These are phyloP conservation scores for Talaromyces adpressus DNA, from an alignment of 495 filamentous ascomycete species.

Conservation along the genomic window DNA sequence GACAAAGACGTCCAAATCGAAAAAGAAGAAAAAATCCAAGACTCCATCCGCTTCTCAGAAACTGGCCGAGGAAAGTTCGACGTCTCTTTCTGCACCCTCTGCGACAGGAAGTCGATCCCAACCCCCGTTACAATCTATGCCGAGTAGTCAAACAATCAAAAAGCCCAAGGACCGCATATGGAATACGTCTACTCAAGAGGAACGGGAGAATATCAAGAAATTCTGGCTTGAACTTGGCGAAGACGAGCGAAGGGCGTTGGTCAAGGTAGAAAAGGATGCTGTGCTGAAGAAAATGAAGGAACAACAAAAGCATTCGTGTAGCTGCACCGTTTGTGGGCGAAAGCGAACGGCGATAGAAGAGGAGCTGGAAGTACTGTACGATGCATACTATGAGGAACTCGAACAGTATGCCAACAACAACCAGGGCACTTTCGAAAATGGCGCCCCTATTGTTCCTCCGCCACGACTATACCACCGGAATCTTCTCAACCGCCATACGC, in stretches of 20 bases:
- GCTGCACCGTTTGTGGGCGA: constrained; percentile 92
- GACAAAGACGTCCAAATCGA: constrained; percentile 27
- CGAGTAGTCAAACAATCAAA: constrained; percentile 20
- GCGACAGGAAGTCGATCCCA: constrained; percentile 29
- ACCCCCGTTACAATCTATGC: constrained; percentile 30
- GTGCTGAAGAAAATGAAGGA: constrained; percentile 99
- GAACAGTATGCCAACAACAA: constrained; percentile 95
- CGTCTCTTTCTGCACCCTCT: constrained; percentile 34
- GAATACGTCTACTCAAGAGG: constrained; percentile 90
- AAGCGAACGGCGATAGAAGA: constrained; percentile 98
- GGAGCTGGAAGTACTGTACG: constrained; percentile 96
- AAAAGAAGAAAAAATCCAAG: constrained; percentile 44
- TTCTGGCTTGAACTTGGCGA: constrained; percentile 98
- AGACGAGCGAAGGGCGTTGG: constrained; percentile 83
- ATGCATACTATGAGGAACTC: constrained; percentile 97
- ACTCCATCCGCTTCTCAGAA: constrained; percentile 28
- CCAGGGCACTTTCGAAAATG: constrained; percentile 52
- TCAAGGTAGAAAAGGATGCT: constrained; percentile 98
- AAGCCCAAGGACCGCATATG: constrained; percentile 77
- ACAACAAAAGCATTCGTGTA: constrained; percentile 98
- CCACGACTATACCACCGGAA: constrained; percentile 47
- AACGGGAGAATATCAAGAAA: constrained; percentile 93
- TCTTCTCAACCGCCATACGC: constrained; percentile 35
- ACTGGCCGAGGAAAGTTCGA: constrained; percentile 30
- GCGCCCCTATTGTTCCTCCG: constrained; percentile 57